Evolutionary conservation across 2,329 filamentous ascomycete genomes (phyloP), one percentile per base, ranked within the genome.

Genomic region (Microsporum ferrugineum): DNA sequence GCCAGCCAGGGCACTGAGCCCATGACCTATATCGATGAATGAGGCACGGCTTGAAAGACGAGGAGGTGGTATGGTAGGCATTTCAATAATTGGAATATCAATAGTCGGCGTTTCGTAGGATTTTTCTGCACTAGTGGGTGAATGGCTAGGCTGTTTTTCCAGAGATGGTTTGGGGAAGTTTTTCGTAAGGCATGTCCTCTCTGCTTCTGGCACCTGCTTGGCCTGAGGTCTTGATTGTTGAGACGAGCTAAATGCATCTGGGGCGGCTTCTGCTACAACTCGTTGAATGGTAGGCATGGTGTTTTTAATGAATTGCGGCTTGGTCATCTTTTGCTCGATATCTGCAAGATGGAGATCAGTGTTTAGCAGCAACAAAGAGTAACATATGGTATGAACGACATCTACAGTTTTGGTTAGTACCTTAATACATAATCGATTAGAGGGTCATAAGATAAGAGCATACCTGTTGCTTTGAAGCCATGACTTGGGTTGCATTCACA

Each of bases 321-420:
- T 85, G 1, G 92, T 97, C 94, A 99, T 99, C 77, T 95, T 95
- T 68, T 88, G 85, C 64, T 95, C 91, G 67, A 97, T 96, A 70
- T 97, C 91, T 62, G 92, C 94, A 69, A 97, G 75, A 70, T 99
- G 92, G 61, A 99, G 79, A 77, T 99, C 94, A 38, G 94, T 99
- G 70, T 99, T 99, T 65, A 99, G 81, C 8, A 99, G 81, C 70
- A 99, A 86, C 65, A 99, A 85, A 0, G 94, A 96, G 74, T 97
- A 99, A 75, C 90, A 95, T 65, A 97, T 95, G 29, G 91, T 96
- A 72, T 99, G 92, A 17, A 99, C 91, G 56, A 97, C 88, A 76
- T 97, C 92, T 88, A 69, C 36, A 7, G 51, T 14, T 38, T 27
- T n/a, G 57, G n/a, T 58, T 56, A 60, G 58, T 59, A 34, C 53